These are phyloP conservation scores for Magnaporthiopsis rhizophila DNA, from an alignment of 2,329 filamentous ascomycete genomes.

Conservation along the genomic window DNA sequence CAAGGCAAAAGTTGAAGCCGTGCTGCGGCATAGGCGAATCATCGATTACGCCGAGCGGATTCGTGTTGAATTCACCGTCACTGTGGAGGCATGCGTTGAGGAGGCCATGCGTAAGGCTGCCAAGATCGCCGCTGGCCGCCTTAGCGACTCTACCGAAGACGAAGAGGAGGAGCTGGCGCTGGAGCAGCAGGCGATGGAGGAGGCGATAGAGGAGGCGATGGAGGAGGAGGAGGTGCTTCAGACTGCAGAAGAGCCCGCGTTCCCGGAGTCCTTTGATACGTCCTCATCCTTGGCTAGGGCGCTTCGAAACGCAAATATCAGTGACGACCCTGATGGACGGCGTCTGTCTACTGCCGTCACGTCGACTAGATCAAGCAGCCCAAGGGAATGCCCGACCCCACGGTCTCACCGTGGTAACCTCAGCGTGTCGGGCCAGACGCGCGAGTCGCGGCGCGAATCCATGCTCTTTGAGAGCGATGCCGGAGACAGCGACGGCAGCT, in stretches of 20 bases:
- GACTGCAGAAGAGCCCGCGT: conserved; percentile 37
- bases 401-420: conserved; percentile 63
- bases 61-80: conserved; percentile 81
- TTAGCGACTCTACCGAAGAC: conserved; percentile 67
- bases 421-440: conserved; percentile 49
- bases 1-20: conserved; percentile 83
- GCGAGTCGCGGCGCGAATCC: conserved; percentile 65
- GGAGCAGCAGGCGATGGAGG: conserved; percentile 30
- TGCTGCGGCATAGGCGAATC: conserved; percentile 83
- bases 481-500: conserved; percentile 80
- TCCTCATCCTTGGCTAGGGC: conserved; percentile 50
- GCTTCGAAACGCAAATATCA: conserved; percentile 35
- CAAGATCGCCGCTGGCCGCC: conserved; percentile 73
- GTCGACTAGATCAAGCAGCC: conserved; percentile 83
- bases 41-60: conserved; percentile 96
- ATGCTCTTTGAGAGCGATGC: conserved; percentile 77
- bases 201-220: conserved; percentile 29
- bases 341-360: conserved; percentile 53
- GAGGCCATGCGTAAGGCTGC: conserved; percentile 85
- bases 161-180: conserved; percentile 46
- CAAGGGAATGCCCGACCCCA: conserved; percentile 83
- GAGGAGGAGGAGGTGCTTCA: conserved; percentile 38
- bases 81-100: conserved; percentile 93
- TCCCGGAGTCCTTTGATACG: conserved; percentile 49
- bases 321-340: conserved; percentile 30